Evolutionary conservation across 2,329 filamentous ascomycete species (phyloP), one percentile per base, ranked within the genome.

Genomic region (Xylaria hypoxylon): DNA sequence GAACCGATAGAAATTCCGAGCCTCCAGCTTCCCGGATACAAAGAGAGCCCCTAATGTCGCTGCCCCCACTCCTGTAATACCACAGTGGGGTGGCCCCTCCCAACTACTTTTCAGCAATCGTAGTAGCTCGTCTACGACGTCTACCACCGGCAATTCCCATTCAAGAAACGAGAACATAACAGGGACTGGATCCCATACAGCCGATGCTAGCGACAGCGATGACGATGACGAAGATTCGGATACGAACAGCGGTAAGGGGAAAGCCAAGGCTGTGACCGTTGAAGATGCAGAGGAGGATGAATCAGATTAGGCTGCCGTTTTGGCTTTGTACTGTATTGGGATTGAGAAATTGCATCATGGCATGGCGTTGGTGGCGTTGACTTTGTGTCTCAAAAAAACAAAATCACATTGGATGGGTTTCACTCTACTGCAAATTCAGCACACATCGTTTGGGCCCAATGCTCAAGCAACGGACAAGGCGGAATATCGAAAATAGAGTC

Each of bases 61-160:
- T 15, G 81, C 84, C 4, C 84, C 84, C 2, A 84, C 81, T 24
- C 83, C 84, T 17, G 73, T 83, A 24, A 73, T 81, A 64, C 84
- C 85, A 5, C 83, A 81, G 63, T 87, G 85, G 85, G 83, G 83
- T 52, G 82, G 83, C 15, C 76, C 82, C 2, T 79, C 83, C 17
- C 85, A 86, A 71, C 76, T 86, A 0, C 48, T 64, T n/a, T 86
- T 86, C 62, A 76, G 76, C 17, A 77, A 74, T 53, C 76, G 76
- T 58, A 64, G 64, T 11, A 56, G 60, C 44, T 65, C 68, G 0
- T 67, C 69, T 15, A 58, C 71, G 17, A 51, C 69, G n/a, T 35
- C 61, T 62, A 8, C 52, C 22, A 22, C 52, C 15, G 60, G n/a
- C 31, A 55, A 62, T 26, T 17, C 47, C 8, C 51, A 52, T 38